A percentile compares a stretch with the other conserved stretches of the same genome.
Evolutionary conservation across 345 rosid genomes (phyloP).

Genomic region (Pugionium dolabratum): DNA sequence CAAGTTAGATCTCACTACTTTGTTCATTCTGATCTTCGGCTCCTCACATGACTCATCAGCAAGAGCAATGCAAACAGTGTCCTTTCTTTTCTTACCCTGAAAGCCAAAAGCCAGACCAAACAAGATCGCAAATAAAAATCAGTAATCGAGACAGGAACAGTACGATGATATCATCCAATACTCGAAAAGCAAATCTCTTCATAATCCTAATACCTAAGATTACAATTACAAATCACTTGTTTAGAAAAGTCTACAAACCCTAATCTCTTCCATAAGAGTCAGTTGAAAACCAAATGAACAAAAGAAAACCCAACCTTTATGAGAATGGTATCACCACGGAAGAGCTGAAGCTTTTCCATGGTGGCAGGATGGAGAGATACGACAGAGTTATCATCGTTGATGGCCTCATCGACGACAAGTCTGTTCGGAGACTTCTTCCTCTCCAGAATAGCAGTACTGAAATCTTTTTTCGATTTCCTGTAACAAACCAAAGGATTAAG

Average conservation of each 20-base stretch:
- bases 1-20: constrained; percentile 84
- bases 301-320: constrained; percentile 61
- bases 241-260: constrained; percentile 19
- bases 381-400: constrained; percentile 35
- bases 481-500: constrained; percentile 11
- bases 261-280: constrained; percentile 12
- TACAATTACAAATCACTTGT: background rate
- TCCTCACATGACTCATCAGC: constrained; percentile 85
- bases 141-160: background rate
- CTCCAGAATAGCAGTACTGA: constrained; percentile 93
- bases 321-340: constrained; percentile 92
- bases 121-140: constrained; percentile 4
- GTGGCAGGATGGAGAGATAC: constrained; percentile 88
- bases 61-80: constrained; percentile 86
- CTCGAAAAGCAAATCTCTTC: constrained; percentile 5
- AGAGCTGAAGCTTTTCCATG: constrained; percentile 99
- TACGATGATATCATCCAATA: background rate
- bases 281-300: background rate
- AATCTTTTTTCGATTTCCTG: constrained; percentile 88
- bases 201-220: background rate
- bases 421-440: constrained; percentile 90
- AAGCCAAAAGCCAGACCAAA: constrained; percentile 4
- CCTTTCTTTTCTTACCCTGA: constrained; percentile 90
- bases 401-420: constrained; percentile 89
- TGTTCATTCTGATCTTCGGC: constrained; percentile 39